phyloP scores from a whole-genome alignment of 495 filamentous ascomycete genomes.

The Chaetomium tenue region DNA sequence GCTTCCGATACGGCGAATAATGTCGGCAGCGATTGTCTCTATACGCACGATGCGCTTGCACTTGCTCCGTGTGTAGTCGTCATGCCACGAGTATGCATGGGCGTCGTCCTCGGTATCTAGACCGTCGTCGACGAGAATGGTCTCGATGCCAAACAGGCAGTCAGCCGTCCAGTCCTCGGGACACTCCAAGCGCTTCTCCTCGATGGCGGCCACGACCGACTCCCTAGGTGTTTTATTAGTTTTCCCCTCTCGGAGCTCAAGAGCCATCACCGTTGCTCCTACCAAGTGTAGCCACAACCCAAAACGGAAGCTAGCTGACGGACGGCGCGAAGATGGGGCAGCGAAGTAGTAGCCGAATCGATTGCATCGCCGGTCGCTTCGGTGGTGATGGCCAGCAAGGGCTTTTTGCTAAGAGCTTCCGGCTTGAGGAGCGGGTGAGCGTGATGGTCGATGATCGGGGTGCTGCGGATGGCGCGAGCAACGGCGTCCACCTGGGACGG shows the following conservation, averaged over 20 bases:
- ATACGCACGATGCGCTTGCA: conserved; percentile 82
- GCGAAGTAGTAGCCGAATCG: conserved; percentile 50
- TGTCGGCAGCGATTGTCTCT: conserved; percentile 67
- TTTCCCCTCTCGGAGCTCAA: no score
- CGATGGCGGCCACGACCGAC: conserved; percentile 59
- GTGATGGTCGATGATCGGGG: conserved; percentile 86
- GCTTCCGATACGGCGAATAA: conserved; percentile 53
- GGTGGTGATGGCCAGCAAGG: conserved; percentile 67
- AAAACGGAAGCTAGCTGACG: conserved; percentile 66
- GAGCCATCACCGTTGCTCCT: no score
- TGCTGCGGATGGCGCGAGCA: conserved; percentile 54
- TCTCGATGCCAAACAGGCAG: conserved; percentile 74
- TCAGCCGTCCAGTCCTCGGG: conserved; percentile 57
- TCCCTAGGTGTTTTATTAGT: conserved; percentile 35
- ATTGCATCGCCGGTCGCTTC: conserved; percentile 73
- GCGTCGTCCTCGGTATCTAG: conserved; percentile 56
- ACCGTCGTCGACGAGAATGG: conserved; percentile 77
- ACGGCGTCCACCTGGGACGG: conserved; percentile 37
- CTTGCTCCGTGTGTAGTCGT: conserved; percentile 57
- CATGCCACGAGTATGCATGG: conserved; percentile 67
- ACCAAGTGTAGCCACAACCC: conserved; percentile 54
- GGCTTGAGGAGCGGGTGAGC: conserved; percentile 63
- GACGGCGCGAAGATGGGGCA: conserved; percentile 69
- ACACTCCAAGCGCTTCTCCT: conserved; percentile 53
- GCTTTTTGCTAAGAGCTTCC: conserved; percentile 43